Base-by-base conservation (phyloP, 768 basidiomycete genomes). In the Collybiopsis luxurians region DNA sequence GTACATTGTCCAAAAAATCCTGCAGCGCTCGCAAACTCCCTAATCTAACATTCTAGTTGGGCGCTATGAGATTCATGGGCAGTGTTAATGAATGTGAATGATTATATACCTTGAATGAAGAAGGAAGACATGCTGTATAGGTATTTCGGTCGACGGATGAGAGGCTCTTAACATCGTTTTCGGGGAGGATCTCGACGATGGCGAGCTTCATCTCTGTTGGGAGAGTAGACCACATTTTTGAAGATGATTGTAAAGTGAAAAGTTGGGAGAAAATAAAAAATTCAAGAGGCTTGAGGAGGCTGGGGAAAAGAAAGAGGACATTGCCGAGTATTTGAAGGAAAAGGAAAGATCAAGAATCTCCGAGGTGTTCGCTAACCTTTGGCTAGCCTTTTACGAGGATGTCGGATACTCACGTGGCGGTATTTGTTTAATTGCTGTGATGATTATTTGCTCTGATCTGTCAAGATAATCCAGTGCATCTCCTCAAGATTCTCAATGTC, bases 201-300 rank as follows among this genome's bases (percentile, higher is more conserved):
- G 79, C 72, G 62, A 86, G 75, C 70, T 82, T 83, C 68, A 90
- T 82, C 61, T 90, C 89, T 0, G 74, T 73, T 44, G 89, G 89
- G 60, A 90, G 84, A 23, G 67, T 49, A 59, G 75, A 64, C 88
- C 88, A 89, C 63, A 64, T 57, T 56, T 60, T 54, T n/a, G n/a
- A 57, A 19, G 19, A 10, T n/a, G 27, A 38, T 31, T 28, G 31
- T 21, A 4, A 12, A 30, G 31, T 15, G 24, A 21, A 11, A 15
- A 11, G 26, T 7, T 45, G 28, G 38, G 34, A 42, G 17, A 12
- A 52, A 27, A 30, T 30, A 38, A 28, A 46, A n/a, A n/a, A 12
- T 39, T 26, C 24, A 23, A 31, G 31, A 21, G n/a, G 23, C 13
- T 11, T 26, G 57, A 49, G 50, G 50, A 21, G 11, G 31, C 21